Evolutionary conservation across 306 rosid species (phyloP), one percentile per base, ranked within the genome.

Genomic region (Medicago lupulina): DNA sequence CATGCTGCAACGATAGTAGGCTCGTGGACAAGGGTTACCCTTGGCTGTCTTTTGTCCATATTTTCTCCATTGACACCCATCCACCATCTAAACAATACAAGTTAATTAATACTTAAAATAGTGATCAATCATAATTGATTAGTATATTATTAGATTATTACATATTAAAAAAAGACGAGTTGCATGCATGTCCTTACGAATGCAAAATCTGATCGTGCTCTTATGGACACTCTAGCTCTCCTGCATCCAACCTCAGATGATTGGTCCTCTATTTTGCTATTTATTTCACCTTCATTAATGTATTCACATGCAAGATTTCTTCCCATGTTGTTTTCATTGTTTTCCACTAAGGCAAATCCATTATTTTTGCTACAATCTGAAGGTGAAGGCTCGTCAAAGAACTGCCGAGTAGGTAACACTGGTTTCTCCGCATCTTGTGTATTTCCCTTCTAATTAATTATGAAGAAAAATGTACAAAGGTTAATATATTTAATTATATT

Each of bases 51-150:
- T 86, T 16, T 86, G 89, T 47, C 89, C 89, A 9, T 86, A 86
- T 36, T 86, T 86, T 72, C 89, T 86, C 89, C 89, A 83, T 58
- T 86, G 89, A 66, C 89, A 86, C 11, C 89, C 89, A 80, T 86
- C 89, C 0, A 75, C 80, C 19, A 83, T 76, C 89, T 86, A 47
- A 80, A 67, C 70, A 83, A 18, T 15, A 14, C 16, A 60, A 28
- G 31, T 14, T 1, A 28, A 60, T 7, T 0, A 31, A 28, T 60
- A 61, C 1, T 61, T 1, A 13, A 28, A 23, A 61, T 60, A 7
- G 0, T 31, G 1, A 60, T 60, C 12, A 61, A 61, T 31, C 6
- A 31, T 34, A 59, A 13, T 31, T 28, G 8, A 58, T 12, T 13
- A 59, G 1, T 13, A 59, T 25, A 59, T 14, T 13, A 10, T 57